Percentiles rank a stretch among this genome's conserved stretches.
Evolutionary conservation across 2,329 filamentous ascomycete species (phyloP).

Genomic region (Fusarium illudens): DNA sequence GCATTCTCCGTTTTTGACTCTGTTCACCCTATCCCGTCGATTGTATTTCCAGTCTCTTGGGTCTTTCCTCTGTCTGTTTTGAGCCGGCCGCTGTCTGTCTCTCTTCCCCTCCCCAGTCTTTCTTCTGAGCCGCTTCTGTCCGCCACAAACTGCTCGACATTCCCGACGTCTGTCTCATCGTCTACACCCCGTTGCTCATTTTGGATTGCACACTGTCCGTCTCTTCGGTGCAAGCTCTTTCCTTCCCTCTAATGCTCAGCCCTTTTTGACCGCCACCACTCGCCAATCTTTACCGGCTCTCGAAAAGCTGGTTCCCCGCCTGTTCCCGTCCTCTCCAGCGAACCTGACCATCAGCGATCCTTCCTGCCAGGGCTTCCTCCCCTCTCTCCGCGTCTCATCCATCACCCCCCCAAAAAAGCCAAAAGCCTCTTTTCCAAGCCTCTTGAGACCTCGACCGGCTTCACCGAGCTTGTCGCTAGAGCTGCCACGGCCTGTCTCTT

Average conservation of each 20-base stretch:
- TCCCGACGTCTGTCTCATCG: slow-evolving; percentile 10
- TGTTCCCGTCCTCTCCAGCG: slow-evolving; percentile 26
- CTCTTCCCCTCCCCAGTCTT: neutral
- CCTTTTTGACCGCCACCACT: slow-evolving; percentile 25
- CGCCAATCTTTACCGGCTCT: slow-evolving; percentile 27
- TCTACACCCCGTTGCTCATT: neutral
- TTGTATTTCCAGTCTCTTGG: slow-evolving; percentile 13
- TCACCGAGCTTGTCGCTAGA: slow-evolving; percentile 22
- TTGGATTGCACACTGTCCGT: slow-evolving; percentile 19
- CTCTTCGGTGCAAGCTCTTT: slow-evolving; percentile 1
- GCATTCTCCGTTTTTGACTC: neutral
- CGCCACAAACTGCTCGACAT: slow-evolving; percentile 22
- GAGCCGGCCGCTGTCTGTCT: neutral
- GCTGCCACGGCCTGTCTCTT: neutral
- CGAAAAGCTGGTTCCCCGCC: slow-evolving; percentile 27
- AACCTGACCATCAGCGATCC: slow-evolving; percentile 13
- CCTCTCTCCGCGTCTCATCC: neutral
- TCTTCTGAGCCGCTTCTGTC: neutral
- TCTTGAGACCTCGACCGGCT: slow-evolving; percentile 13
- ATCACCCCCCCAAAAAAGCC: neutral
- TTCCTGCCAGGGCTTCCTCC: slow-evolving; percentile 5
- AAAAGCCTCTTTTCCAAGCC: slow-evolving; percentile 23
- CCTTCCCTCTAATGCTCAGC: slow-evolving; percentile 15
- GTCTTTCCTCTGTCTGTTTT: slow-evolving; percentile 12
- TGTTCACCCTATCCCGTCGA: slow-evolving; percentile 5